Evolutionary conservation across 179 eudicot genomes (phyloP), one percentile per base, ranked within the genome.

Genomic region (Spergularia azorica): DNA sequence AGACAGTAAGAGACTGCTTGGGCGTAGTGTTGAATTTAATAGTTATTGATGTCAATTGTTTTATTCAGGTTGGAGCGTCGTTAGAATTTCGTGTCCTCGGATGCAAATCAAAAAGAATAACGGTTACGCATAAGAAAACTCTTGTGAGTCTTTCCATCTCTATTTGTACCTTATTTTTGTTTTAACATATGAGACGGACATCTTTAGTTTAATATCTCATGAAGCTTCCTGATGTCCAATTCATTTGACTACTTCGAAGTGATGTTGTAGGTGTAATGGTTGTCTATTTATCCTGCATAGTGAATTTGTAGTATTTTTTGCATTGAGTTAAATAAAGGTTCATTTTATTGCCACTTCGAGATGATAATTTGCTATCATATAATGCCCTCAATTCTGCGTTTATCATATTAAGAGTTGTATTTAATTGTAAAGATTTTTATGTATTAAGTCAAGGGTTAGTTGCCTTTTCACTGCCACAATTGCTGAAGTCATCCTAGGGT

Each of bases 81-180:
- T 80, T 96, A 63, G 79, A 85, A 60, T 96, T 96, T 76, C 98
- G 99, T 79, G 99, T 96, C 73, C 91, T 96, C 76, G 99, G 99
- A 78, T 89, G 96, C 94, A 96, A 94, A 84, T 94, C 97, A 52
- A 96, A 96, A 83, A 88, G 98, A 84, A 94, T 94, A 57, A 96
- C 97, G 63, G 96, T 96, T 70, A 94, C 99, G 14, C 97, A 96
- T 87, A 96, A 96, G 88, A 94, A 94, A 85, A 92, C 97, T 70
- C 99, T 96, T 55, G 99, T 96, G 92, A 82, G 96, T 26, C 48
- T 55, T 63, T 71, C 38, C 36, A 11, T 72, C 43, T 65, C 41
- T 51, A 54, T 13, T 36, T 76, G 75, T 54, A 5, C 41, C 43
- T 18, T 61, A 21, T n/a, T 21, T n/a, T 21, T 61, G 10, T 10